Percentiles rank a stretch among this genome's conserved stretches.
Conservation (phyloP, 306 rosid genomes). For the Hippophae tibetana region DNA sequence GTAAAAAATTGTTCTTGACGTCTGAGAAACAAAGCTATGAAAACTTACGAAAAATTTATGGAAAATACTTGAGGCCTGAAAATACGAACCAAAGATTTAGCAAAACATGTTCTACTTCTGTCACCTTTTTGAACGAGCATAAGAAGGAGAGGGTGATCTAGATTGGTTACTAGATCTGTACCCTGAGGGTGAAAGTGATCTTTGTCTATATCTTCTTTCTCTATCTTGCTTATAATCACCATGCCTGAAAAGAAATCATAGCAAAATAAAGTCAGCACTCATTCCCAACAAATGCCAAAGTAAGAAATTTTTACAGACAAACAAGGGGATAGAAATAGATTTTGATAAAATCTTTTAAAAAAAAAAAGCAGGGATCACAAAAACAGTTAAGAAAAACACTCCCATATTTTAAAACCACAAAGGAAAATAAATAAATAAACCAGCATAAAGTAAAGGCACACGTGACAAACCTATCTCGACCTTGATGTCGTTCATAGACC, state of each 20-base stretch:
- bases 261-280: neutral
- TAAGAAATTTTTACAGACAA: no score
- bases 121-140: constrained; percentile 44
- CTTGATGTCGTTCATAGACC: constrained; percentile 24
- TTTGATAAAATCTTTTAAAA: neutral
- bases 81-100: constrained; percentile 8
- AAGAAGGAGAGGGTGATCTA: constrained; percentile 50
- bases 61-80: constrained; percentile 8
- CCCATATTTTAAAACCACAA: neutral
- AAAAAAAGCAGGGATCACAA: neutral
- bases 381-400: neutral
- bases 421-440: neutral
- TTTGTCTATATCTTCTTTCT: constrained; percentile 44
- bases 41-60: neutral
- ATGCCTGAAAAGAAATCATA: constrained; percentile 28
- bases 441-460: constrained; percentile 1
- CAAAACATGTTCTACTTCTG: no score
- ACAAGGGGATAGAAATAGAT: neutral
- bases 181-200: constrained; percentile 34
- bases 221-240: constrained; percentile 35
- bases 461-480: constrained; percentile 40
- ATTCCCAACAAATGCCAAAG: no score
- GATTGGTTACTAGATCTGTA: constrained; percentile 38
- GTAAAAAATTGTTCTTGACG: no score
- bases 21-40: neutral